Percentiles rank a stretch among this genome's conserved stretches.
phyloP scores from a whole-genome alignment of 129 eudicot species.

The Centrapalus pauciflorus region DNA sequence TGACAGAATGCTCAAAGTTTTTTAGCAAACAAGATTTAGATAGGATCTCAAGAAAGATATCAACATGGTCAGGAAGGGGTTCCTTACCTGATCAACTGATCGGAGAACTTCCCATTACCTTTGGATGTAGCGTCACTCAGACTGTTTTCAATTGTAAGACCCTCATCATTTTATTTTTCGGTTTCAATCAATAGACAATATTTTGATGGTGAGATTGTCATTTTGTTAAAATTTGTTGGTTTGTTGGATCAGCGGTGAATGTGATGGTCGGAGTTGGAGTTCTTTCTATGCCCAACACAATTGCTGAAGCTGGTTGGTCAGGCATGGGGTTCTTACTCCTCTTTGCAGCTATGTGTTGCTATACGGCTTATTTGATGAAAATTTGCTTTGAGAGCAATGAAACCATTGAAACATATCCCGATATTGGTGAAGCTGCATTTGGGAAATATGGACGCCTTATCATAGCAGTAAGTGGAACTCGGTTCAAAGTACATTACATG shows the following conservation, averaged over 20 bases:
- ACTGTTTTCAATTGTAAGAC: constrained; percentile 71
- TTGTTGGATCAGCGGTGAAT: constrained; percentile 50
- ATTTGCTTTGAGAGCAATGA: constrained; percentile 69
- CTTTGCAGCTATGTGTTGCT: constrained; percentile 69
- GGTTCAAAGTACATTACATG: too few relatives aligned
- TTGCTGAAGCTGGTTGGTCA: constrained; percentile 79
- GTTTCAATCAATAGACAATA: background rate
- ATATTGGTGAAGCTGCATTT: constrained; percentile 95
- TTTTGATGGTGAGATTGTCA: background rate
- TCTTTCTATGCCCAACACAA: constrained; percentile 73
- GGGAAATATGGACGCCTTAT: constrained; percentile 86
- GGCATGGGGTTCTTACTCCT: constrained; percentile 52
- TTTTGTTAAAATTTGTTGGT: background rate
- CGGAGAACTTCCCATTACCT: constrained; percentile 59
- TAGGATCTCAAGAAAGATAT: constrained; percentile 37
- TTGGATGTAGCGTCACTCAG: constrained; percentile 65
- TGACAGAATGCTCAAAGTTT: constrained; percentile 41
- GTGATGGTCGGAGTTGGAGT: constrained; percentile 90
- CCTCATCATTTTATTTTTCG: background rate
- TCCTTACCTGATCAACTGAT: constrained; percentile 39
- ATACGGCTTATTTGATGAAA: constrained; percentile 80
- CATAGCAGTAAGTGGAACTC: constrained; percentile 55
- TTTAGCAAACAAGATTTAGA: constrained; percentile 38
- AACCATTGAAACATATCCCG: constrained; percentile 63
- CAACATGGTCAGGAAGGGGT: constrained; percentile 41